phyloP scores from a whole-genome alignment of 805 yeast genomes.

The Ogataea nonfermentans region DNA sequence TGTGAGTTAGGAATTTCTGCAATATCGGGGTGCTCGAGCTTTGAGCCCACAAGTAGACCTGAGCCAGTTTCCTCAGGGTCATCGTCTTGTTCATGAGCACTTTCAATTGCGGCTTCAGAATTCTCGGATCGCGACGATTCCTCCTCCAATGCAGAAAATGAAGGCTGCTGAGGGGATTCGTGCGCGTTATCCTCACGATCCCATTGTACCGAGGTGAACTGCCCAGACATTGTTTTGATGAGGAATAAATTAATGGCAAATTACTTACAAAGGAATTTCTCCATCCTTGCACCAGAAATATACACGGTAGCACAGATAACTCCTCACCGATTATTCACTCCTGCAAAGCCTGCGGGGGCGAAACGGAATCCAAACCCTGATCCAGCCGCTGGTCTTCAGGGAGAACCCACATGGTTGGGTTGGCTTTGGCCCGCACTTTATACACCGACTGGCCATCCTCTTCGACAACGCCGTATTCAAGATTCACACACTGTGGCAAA shows the following conservation, averaged over 20 bases:
- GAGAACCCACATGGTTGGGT: slow-evolving; percentile 69
- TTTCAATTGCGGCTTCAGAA: neutral
- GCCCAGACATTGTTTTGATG: slow-evolving; percentile 36
- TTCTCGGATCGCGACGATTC: neutral
- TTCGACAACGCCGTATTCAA: slow-evolving; percentile 37
- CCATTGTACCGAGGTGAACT: slow-evolving; percentile 58
- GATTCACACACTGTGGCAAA: slow-evolving; percentile 48
- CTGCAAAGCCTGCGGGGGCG: slow-evolving; percentile 11
- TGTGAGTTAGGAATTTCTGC: slow-evolving; percentile 3
- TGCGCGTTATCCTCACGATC: slow-evolving; percentile 41
- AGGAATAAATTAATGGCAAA: slow-evolving; percentile 15
- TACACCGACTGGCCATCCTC: slow-evolving; percentile 39
- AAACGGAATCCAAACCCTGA: slow-evolving; percentile 39
- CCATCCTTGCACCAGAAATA: slow-evolving; percentile 11
- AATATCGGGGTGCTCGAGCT: slow-evolving; percentile 5
- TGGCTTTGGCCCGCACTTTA: slow-evolving; percentile 58
- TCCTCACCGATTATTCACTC: too few relatives aligned
- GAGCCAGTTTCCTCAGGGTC: slow-evolving; percentile 12
- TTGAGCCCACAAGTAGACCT: slow-evolving; percentile 6
- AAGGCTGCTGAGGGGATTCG: neutral
- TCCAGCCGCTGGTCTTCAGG: slow-evolving; percentile 48
- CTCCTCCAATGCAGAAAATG: slow-evolving; percentile 4
- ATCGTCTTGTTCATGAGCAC: slow-evolving; percentile 6
- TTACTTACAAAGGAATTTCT: slow-evolving; percentile 7
- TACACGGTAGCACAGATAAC: neutral